These are phyloP conservation scores for Gossypium davidsonii DNA, from an alignment of 441 rosid genomes.

Conservation along the genomic window DNA sequence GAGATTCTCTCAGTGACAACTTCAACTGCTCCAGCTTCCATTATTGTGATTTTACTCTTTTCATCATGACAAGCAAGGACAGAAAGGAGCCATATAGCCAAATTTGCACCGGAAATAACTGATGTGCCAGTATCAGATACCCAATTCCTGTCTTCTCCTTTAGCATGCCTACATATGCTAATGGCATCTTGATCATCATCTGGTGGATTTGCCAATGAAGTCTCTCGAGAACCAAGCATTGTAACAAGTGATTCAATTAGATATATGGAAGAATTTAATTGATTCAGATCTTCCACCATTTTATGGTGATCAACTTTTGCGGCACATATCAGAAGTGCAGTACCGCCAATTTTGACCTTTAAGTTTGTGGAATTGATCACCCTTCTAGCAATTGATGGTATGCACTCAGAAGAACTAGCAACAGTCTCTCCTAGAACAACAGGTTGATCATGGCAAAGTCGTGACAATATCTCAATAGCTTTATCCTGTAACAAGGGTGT, in stretches of 20 bases:
- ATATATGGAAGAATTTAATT: slow-evolving; percentile 51
- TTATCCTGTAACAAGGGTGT: slow-evolving; percentile 85
- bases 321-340: slow-evolving; percentile 91
- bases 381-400: slow-evolving; percentile 66
- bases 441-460: slow-evolving; percentile 83
- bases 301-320: slow-evolving; percentile 82
- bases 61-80: slow-evolving; percentile 91
- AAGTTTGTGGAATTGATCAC: slow-evolving; percentile 52
- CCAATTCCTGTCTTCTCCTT: slow-evolving; percentile 47
- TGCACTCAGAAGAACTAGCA: slow-evolving; percentile 57
- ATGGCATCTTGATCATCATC: slow-evolving; percentile 45
- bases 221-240: slow-evolving; percentile 53
- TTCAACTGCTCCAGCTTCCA: slow-evolving; percentile 96
- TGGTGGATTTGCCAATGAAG: slow-evolving; percentile 43
- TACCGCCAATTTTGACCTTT: slow-evolving; percentile 91
- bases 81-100: slow-evolving; percentile 92
- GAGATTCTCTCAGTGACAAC: slow-evolving; percentile 77
- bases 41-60: slow-evolving; percentile 66
- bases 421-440: slow-evolving; percentile 74
- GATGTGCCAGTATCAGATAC: slow-evolving; percentile 44
- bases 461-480: slow-evolving; percentile 85
- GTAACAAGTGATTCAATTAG: slow-evolving; percentile 80
- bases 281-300: slow-evolving; percentile 82
- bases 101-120: slow-evolving; percentile 60
- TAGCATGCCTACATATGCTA: slow-evolving; percentile 55